These are phyloP conservation scores for Sarcomyxa edulis DNA, from an alignment of 768 basidiomycete species.

Conservation along the genomic window DNA sequence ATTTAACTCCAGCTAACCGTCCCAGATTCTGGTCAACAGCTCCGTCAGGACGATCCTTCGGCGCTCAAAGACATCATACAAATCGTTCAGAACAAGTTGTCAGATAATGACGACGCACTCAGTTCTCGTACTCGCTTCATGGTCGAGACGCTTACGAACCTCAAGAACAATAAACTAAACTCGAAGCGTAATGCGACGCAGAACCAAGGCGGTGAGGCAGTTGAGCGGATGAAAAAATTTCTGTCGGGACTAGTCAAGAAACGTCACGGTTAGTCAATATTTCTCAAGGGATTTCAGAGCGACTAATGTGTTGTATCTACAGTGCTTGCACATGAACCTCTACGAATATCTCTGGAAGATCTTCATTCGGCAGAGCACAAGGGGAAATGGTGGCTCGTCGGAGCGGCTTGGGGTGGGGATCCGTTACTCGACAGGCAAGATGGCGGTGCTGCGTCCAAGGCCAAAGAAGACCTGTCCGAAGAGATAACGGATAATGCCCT, in stretches of 20 bases:
- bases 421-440: conserved; percentile 74
- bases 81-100: conserved; percentile 70
- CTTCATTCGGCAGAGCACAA: conserved; percentile 76
- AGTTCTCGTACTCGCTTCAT: conserved; percentile 94
- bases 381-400: conserved; percentile 99
- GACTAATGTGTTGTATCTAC: neutral
- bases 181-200: conserved; percentile 59
- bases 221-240: conserved; percentile 87
- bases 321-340: conserved; percentile 82
- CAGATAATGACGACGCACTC: conserved; percentile 39
- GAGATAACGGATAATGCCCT: conserved; percentile 37
- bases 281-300: neutral
- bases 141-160: conserved; percentile 87
- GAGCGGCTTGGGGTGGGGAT: conserved; percentile 92
- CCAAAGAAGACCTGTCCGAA: conserved; percentile 19
- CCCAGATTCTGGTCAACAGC: conserved; percentile 85
- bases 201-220: conserved; percentile 69
- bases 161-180: conserved; percentile 89
- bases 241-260: conserved; percentile 71
- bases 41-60: conserved; percentile 87
- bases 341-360: conserved; percentile 83
- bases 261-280: conserved; percentile 49
- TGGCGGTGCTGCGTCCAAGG: conserved; percentile 19
- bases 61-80: conserved; percentile 89
- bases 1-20: conserved; percentile 3